Percentiles rank a stretch among this genome's conserved stretches.
Evolutionary conservation across 1,139 yeast genomes (phyloP).

Genomic region (Yamadazyma buinensis): DNA sequence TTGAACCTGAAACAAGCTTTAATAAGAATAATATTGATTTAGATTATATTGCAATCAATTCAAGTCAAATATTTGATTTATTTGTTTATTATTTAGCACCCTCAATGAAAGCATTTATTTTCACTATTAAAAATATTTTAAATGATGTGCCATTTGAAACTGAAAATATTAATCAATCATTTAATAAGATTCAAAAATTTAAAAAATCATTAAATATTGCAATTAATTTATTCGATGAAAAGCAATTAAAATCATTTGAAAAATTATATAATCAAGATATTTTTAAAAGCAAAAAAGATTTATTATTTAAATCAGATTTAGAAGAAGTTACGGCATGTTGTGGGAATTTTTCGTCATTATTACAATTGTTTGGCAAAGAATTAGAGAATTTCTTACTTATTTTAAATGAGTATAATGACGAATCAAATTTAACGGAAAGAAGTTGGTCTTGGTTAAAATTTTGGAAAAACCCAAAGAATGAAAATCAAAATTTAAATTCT

Average conservation of each 20-base stretch:
- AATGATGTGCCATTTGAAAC: constrained; percentile 56
- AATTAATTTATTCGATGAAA: constrained; percentile 48
- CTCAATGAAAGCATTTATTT: constrained; percentile 62
- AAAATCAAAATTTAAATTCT: constrained; percentile 23
- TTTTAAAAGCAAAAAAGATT: constrained; percentile 36
- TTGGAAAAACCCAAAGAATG: constrained; percentile 32
- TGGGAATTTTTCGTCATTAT: constrained; percentile 69
- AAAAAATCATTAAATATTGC: constrained; percentile 51
- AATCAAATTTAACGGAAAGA: constrained; percentile 18
- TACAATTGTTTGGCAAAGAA: constrained; percentile 62
- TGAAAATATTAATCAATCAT: constrained; percentile 22
- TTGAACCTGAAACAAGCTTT: neutral
- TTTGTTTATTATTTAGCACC: constrained; percentile 72
- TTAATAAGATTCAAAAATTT: constrained; percentile 40
- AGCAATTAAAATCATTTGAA: constrained; percentile 55
- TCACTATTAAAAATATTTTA: constrained; percentile 60
- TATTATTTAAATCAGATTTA: constrained; percentile 54
- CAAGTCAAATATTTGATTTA: constrained; percentile 56
- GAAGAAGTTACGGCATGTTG: constrained; percentile 85
- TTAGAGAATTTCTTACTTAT: constrained; percentile 45
- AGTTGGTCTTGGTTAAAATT: constrained; percentile 53
- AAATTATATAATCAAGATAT: constrained; percentile 57
- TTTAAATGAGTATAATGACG: constrained; percentile 37
- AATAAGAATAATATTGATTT: constrained; percentile 9
- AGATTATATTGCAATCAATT: constrained; percentile 28